Conservation (phyloP, 1,284 basidiomycete species). For the Marasmius tenuissimus region DNA sequence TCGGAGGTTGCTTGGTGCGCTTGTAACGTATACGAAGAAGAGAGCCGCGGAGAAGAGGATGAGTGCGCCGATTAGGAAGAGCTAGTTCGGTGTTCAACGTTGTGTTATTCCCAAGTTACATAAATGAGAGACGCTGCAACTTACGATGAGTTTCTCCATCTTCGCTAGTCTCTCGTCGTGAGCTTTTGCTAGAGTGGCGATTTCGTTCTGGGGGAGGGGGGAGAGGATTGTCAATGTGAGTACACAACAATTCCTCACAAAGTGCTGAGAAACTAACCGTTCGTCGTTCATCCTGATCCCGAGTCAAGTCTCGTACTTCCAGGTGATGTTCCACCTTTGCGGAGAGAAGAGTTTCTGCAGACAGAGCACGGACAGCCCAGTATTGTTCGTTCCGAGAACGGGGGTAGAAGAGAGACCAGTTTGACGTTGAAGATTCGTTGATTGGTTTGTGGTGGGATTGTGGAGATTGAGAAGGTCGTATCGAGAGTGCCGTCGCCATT, state of each 20-base stretch:
- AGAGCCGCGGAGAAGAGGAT: slow-evolving; percentile 39
- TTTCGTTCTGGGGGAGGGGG: slow-evolving; percentile 38
- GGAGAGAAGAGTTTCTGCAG: slow-evolving; percentile 56
- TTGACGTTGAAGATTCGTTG: neutral
- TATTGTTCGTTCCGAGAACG: slow-evolving; percentile 48
- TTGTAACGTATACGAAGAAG: slow-evolving; percentile 41
- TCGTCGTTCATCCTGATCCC: slow-evolving; percentile 43
- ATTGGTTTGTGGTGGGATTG: neutral
- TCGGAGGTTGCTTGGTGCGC: slow-evolving; percentile 29
- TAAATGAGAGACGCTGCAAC: slow-evolving; percentile 18
- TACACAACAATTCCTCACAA: neutral
- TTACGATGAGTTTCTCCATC: slow-evolving; percentile 54
- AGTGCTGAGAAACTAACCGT: slow-evolving; percentile 33
- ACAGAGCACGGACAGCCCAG: slow-evolving; percentile 61
- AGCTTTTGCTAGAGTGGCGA: slow-evolving; percentile 33
- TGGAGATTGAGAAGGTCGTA: too few relatives aligned
- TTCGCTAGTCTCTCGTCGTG: slow-evolving; percentile 45
- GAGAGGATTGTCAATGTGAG: neutral
- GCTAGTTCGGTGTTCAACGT: slow-evolving; percentile 28
- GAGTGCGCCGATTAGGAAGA: slow-evolving; percentile 39
- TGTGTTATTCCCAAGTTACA: neutral
- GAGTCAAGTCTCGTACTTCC: slow-evolving; percentile 42
- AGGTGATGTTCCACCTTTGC: slow-evolving; percentile 44
- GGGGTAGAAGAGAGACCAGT: slow-evolving; percentile 21
- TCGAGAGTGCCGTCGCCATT: neutral